Percentiles rank a stretch among this genome's conserved stretches.
phyloP scores from a whole-genome alignment of 352 stramenopile genomes.

The Peronospora destructor region DNA sequence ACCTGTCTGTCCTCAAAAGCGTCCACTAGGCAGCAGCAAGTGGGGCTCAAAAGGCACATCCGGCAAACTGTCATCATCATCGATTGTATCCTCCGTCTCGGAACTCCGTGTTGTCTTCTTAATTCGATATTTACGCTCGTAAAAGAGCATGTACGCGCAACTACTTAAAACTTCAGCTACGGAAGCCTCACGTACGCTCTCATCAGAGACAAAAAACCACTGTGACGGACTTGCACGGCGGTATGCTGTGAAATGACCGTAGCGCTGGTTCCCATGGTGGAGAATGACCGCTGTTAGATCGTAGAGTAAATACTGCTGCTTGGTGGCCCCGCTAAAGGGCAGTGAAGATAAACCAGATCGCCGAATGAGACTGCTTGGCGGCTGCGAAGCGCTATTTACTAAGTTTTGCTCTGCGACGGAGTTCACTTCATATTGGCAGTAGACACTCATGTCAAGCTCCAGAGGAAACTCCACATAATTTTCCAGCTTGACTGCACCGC shows the following conservation, averaged over 20 bases:
- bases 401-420: slow-evolving; percentile 25
- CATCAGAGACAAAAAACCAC: slow-evolving; percentile 87
- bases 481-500: slow-evolving; percentile 66
- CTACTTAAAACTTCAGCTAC: slow-evolving; percentile 59
- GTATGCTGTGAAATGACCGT: slow-evolving; percentile 83
- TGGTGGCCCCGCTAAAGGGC: slow-evolving; percentile 10
- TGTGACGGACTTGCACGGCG: slow-evolving; percentile 43
- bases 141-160: slow-evolving; percentile 89
- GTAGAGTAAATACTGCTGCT: slow-evolving; percentile 53
- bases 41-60: slow-evolving; percentile 46
- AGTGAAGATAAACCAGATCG: slow-evolving; percentile 1
- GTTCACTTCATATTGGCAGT: slow-evolving; percentile 57
- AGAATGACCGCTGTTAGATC: slow-evolving; percentile 73
- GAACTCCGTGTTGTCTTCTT: slow-evolving; percentile 31
- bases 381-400: background rate
- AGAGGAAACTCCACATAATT: slow-evolving; percentile 77
- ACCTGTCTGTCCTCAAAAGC: slow-evolving; percentile 15
- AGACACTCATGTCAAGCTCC: slow-evolving; percentile 68
- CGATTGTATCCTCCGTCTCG: slow-evolving; percentile 29
- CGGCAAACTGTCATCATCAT: slow-evolving; percentile 43
- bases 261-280: slow-evolving; percentile 82
- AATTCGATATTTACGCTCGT: slow-evolving; percentile 63
- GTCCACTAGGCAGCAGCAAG: slow-evolving; percentile 22
- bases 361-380: slow-evolving; percentile 10
- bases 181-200: slow-evolving; percentile 51